Evolutionary conservation across 768 basidiomycete genomes (phyloP), one percentile per base, ranked within the genome.

Genomic region (Leccinum rimulosum): DNA sequence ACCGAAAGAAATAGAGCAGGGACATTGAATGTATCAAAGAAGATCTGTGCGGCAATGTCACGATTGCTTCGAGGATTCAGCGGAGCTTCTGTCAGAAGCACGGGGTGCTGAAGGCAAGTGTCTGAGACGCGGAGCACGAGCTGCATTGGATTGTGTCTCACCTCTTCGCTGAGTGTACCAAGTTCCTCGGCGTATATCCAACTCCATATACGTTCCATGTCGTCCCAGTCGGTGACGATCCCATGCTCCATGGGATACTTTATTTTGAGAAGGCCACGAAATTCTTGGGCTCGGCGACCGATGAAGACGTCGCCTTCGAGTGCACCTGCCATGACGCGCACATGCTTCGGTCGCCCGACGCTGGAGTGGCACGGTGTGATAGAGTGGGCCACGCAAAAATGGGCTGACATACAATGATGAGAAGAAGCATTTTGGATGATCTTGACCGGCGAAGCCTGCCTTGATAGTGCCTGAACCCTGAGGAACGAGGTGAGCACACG

Each of bases 231-330:
- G 38, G 92, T 96, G 9, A 99, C 97, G 60, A 99, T 95, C 12
- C 97, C 97, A 73, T 98, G 97, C 72, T 96, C 93, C 88, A 99
- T 98, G 28, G 97, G 97, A 71, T 98, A 99, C 75, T 95, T 96
- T 68, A 98, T 95, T 82, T 96, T 96, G 65, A 99, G 80, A 64
- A 99, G 79, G 10, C 97, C 97, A 55, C 97, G 82, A 64, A 94
- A 90, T 69, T 98, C 97, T 75, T 99, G 96, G 17, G 97, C 97
- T 64, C 88, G 86, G 68, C 90, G 82, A 3, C 97, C 97, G 58
- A 99, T 98, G 76, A 98, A 99, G 50, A 91, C 85, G 71, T 98
- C 96, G 3, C 95, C 95, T 74, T 98, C 95, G 47, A 97, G 81
- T 27, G 93, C 96, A 59, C 95, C 96, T 0, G 95, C 95, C 95